These are phyloP conservation scores for Neltuma alba DNA, from an alignment of 306 rosid species.

Conservation along the genomic window DNA sequence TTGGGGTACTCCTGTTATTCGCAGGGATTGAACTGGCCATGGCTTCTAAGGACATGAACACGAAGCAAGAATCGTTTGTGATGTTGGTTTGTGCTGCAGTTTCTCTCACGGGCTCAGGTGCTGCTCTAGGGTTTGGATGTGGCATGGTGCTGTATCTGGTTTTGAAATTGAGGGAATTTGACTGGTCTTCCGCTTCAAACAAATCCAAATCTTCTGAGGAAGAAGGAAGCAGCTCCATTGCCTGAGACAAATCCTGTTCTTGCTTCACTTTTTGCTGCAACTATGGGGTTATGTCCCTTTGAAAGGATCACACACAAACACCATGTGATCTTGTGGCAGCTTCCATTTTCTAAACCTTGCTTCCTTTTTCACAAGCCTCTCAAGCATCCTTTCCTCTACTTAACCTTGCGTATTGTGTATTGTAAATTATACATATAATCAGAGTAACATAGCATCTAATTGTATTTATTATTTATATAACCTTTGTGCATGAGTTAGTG, in stretches of 20 bases:
- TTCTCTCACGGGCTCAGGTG: conserved; percentile 74
- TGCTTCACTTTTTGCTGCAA: background rate
- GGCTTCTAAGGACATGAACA: conserved; percentile 71
- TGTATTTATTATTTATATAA: too few species aligned
- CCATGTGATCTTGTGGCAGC: background rate
- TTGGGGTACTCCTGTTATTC: conserved; percentile 73
- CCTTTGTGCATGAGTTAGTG: background rate
- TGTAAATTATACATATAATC: background rate
- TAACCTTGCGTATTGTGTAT: background rate
- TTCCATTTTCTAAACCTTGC: background rate
- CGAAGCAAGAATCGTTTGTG: conserved; percentile 69
- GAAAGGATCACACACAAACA: background rate
- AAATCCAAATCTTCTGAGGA: conserved; percentile 40
- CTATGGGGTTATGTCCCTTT: background rate
- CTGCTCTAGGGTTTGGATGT: conserved; percentile 75
- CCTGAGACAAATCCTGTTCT: conserved; percentile 10
- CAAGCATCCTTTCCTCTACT: background rate
- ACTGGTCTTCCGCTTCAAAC: conserved; percentile 21
- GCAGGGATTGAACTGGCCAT: conserved; percentile 78
- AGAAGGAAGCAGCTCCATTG: conserved; percentile 36
- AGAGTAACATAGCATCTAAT: too few species aligned
- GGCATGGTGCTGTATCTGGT: conserved; percentile 65
- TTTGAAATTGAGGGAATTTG: conserved; percentile 63
- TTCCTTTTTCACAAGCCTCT: background rate
- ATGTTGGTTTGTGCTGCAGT: conserved; percentile 85